Evolutionary conservation across 2,329 filamentous ascomycete species (phyloP).

Genomic region (Remersonia thermophila): DNA sequence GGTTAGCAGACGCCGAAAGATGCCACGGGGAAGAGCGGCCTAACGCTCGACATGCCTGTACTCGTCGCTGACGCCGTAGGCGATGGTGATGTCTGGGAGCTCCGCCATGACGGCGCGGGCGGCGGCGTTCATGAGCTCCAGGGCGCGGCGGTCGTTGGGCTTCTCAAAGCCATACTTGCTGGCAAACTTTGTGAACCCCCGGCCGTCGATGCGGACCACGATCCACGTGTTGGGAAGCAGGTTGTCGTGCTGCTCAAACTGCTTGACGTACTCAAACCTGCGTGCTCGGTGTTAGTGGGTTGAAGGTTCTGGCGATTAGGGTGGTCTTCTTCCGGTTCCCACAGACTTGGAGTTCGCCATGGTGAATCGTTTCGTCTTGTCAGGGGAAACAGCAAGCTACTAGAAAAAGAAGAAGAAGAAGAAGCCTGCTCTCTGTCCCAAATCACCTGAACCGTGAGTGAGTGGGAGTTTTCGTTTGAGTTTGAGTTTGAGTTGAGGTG

Average conservation of each 20-base stretch:
- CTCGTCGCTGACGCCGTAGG: constrained; percentile 91
- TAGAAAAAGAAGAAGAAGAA: no score
- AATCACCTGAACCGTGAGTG: no score
- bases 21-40: constrained; percentile 14
- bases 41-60: constrained; percentile 48
- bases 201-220: constrained; percentile 83
- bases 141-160: constrained; percentile 77
- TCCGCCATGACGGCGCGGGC: constrained; percentile 76
- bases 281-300: no score
- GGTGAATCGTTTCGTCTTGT: no score
- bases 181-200: constrained; percentile 92
- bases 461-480: no score
- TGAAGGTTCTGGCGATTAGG: no score
- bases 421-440: no score
- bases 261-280: constrained; percentile 88
- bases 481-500: no score
- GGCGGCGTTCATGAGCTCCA: constrained; percentile 89
- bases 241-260: constrained; percentile 71
- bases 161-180: constrained; percentile 76
- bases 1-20: constrained; percentile 1
- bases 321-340: constrained; percentile 12
- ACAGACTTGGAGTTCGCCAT: constrained; percentile 47
- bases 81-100: constrained; percentile 72
- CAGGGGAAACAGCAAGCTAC: no score
- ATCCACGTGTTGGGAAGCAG: constrained; percentile 91